Base-by-base conservation (phyloP, 805 yeast genomes). In the Candida ponderosae region DNA sequence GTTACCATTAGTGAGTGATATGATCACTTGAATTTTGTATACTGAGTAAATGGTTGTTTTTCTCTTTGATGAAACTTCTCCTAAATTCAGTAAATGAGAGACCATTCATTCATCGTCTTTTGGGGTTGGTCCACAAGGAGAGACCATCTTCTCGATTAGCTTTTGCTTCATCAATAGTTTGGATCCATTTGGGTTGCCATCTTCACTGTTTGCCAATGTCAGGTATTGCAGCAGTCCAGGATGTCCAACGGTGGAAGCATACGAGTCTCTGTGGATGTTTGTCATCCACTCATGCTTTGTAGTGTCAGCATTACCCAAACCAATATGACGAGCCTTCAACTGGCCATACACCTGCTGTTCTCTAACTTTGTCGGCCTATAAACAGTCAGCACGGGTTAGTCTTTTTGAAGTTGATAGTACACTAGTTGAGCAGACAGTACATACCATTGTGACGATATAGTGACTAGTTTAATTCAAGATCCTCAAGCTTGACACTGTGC, bases 271-370 rank as follows among this genome's bases (percentile, higher is more conserved):
- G 38, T 76, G 76, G 2, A 81, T 65, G 47, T 82, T 84, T 6
- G 70, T 57, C 42, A 79, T 49, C 75, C 90, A 89, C 54, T 84
- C 90, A 14, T 66, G 66, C 36, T 79, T 65, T 0, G 81, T 65
- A 0, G 94, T 87, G 37, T 76, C 79, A 9, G 88, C 69, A 50
- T 76, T 70, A 0, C 96, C 96, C 1, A 89, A 56, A 2, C 95
- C 95, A 18, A 81, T 63, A 51, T 82, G 77, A 50, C 80, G 76
- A 31, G 75, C 52, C 48, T 77, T 79, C 36, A 76, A 63, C 24
- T 65, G 70, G 34, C 74, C 76, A 51, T 66, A 79, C 33, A 66
- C 63, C 48, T 74, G 81, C 42, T 68, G 68, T 31, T 79, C 83
- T 44, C 81, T 63, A 18, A 75, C 63, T 57, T 74, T 76, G 46